A percentile compares a stretch with the other conserved stretches of the same genome.
Evolutionary conservation across 169 alveolate genomes (phyloP).

Genomic region (Plasmodium fragile): DNA sequence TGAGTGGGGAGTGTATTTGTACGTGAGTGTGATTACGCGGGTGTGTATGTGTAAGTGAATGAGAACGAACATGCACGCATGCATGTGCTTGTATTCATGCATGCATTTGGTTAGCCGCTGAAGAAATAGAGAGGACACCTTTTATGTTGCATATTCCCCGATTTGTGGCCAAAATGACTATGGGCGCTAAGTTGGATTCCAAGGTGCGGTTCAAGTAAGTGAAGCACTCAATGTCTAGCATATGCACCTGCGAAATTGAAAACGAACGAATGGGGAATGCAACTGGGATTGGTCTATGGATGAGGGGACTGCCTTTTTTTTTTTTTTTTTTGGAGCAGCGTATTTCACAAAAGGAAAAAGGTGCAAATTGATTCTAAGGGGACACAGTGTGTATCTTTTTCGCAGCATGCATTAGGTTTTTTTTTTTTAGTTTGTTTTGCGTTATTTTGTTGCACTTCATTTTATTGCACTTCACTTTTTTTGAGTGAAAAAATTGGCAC

Average conservation of each 20-base stretch:
- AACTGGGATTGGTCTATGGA: neutral
- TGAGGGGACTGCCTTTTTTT: neutral
- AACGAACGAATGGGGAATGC: neutral
- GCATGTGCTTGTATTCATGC: neutral
- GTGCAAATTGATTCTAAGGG: neutral
- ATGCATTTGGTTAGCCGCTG: neutral
- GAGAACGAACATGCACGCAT: neutral
- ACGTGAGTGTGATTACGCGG: constrained; percentile 74
- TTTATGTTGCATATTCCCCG: constrained; percentile 93
- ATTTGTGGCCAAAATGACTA: constrained; percentile 98
- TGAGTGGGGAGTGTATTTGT: constrained; percentile 60
- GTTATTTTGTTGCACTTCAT: neutral
- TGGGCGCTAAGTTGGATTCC: constrained; percentile 97
- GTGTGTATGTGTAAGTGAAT: neutral
- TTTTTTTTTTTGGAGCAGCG: neutral
- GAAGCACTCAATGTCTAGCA: constrained; percentile 98
- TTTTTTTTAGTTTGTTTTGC: neutral
- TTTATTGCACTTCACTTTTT: neutral
- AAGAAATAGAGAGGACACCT: constrained; percentile 25
- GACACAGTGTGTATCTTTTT: neutral
- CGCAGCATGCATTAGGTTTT: neutral
- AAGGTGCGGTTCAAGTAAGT: constrained; percentile 97
- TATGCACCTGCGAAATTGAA: constrained; percentile 84
- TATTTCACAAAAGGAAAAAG: neutral
- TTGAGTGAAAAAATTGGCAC: constrained; percentile 69